Percentiles rank a stretch among this genome's conserved stretches.
Conservation (phyloP, 1,284 basidiomycete genomes). For the Cutaneotrichosporon mucoides region DNA sequence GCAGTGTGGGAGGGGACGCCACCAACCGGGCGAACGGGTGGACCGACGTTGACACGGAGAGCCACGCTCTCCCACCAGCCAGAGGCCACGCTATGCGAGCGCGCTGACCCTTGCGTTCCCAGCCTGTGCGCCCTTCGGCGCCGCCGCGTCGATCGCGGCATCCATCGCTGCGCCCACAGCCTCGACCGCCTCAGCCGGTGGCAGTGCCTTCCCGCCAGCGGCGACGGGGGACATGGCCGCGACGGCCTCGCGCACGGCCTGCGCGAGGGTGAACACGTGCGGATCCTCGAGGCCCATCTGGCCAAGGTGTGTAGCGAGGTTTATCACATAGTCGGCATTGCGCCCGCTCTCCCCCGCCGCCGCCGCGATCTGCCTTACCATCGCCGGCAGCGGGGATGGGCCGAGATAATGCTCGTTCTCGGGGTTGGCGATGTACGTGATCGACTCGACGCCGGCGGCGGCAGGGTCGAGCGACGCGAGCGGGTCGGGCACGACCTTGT, state of each 20-base stretch:
- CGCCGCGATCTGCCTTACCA: slow-evolving; percentile 14
- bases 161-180: neutral
- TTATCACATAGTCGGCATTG: slow-evolving; percentile 17
- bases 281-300: slow-evolving; percentile 18
- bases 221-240: neutral
- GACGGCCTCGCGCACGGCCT: slow-evolving; percentile 6
- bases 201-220: too few species aligned
- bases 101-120: neutral
- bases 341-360: slow-evolving; percentile 8
- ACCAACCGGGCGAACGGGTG: too few species aligned
- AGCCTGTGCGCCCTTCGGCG: neutral
- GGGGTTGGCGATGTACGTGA: slow-evolving; percentile 19
- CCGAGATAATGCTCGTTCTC: slow-evolving; percentile 17
- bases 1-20: too few species aligned
- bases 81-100: neutral
- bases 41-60: too few species aligned
- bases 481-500: neutral
- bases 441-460: neutral
- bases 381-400: slow-evolving; percentile 5
- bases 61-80: too few species aligned
- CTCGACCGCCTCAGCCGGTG: neutral
- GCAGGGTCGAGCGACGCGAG: too few species aligned
- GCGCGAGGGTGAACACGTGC: slow-evolving; percentile 14
- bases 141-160: too few species aligned
- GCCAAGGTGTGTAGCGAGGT: slow-evolving; percentile 10